These are phyloP conservation scores for Arxiozyma telluris DNA, from an alignment of 1,139 yeast genomes.

Conservation along the genomic window DNA sequence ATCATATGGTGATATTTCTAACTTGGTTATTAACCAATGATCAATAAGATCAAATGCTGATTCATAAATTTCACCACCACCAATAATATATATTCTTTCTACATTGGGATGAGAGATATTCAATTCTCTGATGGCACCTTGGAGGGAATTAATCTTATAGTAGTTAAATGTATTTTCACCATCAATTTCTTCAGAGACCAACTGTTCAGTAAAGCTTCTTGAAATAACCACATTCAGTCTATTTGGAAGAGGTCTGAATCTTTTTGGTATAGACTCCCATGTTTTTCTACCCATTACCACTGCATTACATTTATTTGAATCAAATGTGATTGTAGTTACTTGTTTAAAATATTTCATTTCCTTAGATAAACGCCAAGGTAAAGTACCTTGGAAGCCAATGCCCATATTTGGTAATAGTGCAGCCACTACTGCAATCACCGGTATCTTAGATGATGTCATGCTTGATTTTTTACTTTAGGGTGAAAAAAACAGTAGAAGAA, in stretches of 20 bases:
- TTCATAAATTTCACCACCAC: constrained; percentile 84
- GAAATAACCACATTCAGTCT: constrained; percentile 73
- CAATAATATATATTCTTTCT: constrained; percentile 70
- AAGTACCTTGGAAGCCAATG: constrained; percentile 68
- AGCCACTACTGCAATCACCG: constrained; percentile 59
- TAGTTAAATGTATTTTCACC: constrained; percentile 10
- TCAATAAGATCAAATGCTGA: constrained; percentile 42
- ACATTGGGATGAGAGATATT: constrained; percentile 12
- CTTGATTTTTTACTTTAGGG: background rate
- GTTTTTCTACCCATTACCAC: constrained; percentile 96
- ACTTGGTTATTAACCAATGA: constrained; percentile 67
- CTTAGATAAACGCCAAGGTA: constrained; percentile 81
- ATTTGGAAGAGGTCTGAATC: constrained; percentile 72
- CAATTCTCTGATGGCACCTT: constrained; percentile 16
- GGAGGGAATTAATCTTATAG: constrained; percentile 16
- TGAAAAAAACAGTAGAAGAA: background rate
- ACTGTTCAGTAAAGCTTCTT: constrained; percentile 32
- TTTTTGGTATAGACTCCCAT: constrained; percentile 86
- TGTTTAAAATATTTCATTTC: constrained; percentile 82
- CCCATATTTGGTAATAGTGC: constrained; percentile 75
- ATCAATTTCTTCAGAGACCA: constrained; percentile 10
- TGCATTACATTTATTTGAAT: constrained; percentile 44
- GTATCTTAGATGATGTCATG: constrained; percentile 1
- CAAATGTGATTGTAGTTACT: constrained; percentile 45
- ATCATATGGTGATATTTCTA: constrained; percentile 38